A percentile compares a stretch with the other conserved stretches of the same genome.
phyloP scores from a whole-genome alignment of 108 stramenopile genomes.

The Cyclotella choctawhatcheeana region DNA sequence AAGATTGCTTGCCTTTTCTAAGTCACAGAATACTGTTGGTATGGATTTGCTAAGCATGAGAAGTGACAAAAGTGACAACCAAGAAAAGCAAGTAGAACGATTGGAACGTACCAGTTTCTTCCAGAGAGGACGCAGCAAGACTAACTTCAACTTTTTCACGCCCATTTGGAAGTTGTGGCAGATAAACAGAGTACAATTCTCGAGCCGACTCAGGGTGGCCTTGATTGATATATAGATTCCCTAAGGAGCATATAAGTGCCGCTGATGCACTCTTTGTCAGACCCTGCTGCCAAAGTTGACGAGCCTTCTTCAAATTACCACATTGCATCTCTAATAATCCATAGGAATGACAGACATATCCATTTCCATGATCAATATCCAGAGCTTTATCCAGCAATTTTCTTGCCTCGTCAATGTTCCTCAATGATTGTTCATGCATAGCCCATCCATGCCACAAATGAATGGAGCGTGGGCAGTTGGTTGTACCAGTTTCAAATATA shows the following conservation, averaged over 20 bases:
- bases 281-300: conserved; percentile 60
- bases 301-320: conserved; percentile 36
- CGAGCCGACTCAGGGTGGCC: conserved; percentile 46
- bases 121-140: conserved; percentile 76
- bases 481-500: conserved; percentile 67
- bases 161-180: conserved; percentile 48
- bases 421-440: conserved; percentile 69
- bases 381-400: conserved; percentile 67
- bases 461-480: conserved; percentile 63
- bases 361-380: conserved; percentile 67
- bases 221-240: conserved; percentile 54
- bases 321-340: conserved; percentile 64
- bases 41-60: too few relatives aligned
- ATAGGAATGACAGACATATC: conserved; percentile 84
- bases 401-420: conserved; percentile 54
- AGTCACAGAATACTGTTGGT: conserved; percentile 63
- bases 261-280: conserved; percentile 65
- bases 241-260: conserved; percentile 79
- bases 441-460: conserved; percentile 87
- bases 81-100: too few relatives aligned
- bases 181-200: conserved; percentile 55
- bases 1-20: conserved; percentile 57
- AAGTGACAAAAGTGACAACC: too few relatives aligned
- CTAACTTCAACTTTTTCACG: conserved; percentile 75
- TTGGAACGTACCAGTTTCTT: too few relatives aligned